Evolutionary conservation across 306 rosid species (phyloP), one percentile per base, ranked within the genome.

Genomic region (Cicer arietinum): DNA sequence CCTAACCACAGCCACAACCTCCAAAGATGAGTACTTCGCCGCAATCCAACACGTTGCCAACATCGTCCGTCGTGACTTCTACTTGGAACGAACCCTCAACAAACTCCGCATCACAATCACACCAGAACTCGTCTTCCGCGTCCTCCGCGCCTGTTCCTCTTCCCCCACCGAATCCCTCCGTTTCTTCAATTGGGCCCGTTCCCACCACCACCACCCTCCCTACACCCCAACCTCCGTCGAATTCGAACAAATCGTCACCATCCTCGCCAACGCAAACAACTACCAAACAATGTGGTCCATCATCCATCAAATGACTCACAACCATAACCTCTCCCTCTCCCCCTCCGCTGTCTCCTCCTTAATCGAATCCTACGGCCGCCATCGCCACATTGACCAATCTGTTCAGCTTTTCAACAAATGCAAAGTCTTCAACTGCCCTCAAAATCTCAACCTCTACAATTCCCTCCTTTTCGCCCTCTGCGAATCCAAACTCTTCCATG

Each of bases 31-130:
- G 9, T 93, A 93, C 88, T 93, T 91, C 53, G 86, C 96, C 0
- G 94, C 92, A 25, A 85, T 93, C 80, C 96, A 93, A 80, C 92
- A 89, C 82, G 86, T 93, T 37, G 78, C 94, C n/a, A 90, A 93
- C 85, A 87, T 91, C 46, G 96, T 93, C 39, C 94, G 95, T 6
- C 93, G 96, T 37, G 97, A 93, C 79, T 83, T 89, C 90, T 94
- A 85, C 92, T 30, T 94, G 84, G 98, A 94, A 56, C 94, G 98
- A 14, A 94, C 96, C 18, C 97, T 94, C 83, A 94, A 91, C 90
- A 94, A 91, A 89, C 89, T 94, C 59, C 85, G 73, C 13, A 80
- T 91, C 71, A 67, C 86, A 68, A 74, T 94, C 79, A 86, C 91
- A 41, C 91, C 98, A 25, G 98, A 94, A 57, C 90, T 94, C 39